Base-by-base conservation (phyloP, 306 rosid genomes). In the Luffa aegyptiaca region DNA sequence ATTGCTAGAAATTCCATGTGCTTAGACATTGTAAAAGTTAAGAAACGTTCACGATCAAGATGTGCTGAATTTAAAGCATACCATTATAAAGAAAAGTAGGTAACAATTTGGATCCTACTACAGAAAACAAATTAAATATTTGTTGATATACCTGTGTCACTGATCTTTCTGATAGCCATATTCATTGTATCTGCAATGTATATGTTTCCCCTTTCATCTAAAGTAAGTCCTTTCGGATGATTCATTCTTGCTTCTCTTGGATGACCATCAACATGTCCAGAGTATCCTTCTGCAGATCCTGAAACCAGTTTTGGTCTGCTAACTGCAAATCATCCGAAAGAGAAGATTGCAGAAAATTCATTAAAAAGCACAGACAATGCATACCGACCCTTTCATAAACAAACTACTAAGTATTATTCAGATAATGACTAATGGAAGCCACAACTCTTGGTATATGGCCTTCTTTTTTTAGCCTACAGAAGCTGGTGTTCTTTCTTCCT, bases 141-240 rank as follows among this genome's bases (percentile, higher is more conserved):
- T 0, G 49, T 57, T 20, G 46, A 80, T 53, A 45, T 79, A 93
- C 99, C 99, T 74, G 90, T 84, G 56, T 96, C 94, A 84, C 89
- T 85, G 86, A 96, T 93, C 84, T 96, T 96, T 87, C 99, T 88
- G 79, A 96, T 91, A 80, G 94, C 99, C 97, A 91, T 96, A 83
- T 96, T 96, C 90, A 90, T 80, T 35, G 99, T 90, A 87, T 96
- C 99, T 57, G 99, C 99, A 81, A 96, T 83, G 83, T 96, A 96
- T 81, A 96, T 82, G 75, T 96, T 96, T 71, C 99, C 99, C 46
- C 85, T 86, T 63, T 84, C 96, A 85, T 96, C 99, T 80, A 86
- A 84, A 18, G 99, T 81, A 70, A 96, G 76, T 46, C 99, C 99
- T 96, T 87, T 91, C 1, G 99, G 99, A 35, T 91, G 96, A 83